Evolutionary conservation across 164 flowering plant species (phyloP), one percentile per base, ranked within the genome.

Genomic region (Magnolia changhungtana): DNA sequence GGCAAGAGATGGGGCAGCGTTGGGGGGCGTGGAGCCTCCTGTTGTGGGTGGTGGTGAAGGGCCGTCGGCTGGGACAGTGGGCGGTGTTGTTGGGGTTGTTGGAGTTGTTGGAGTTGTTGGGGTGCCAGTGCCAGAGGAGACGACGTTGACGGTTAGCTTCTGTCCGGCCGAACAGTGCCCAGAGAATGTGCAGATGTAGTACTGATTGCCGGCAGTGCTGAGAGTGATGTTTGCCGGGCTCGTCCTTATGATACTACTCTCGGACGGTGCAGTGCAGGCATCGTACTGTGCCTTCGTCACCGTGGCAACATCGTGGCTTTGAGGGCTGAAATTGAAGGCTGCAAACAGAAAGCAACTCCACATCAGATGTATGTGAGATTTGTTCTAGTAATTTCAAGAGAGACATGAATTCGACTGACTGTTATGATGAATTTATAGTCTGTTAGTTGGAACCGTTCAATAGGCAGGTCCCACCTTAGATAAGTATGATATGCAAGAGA

Each of bases 311-410:
- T 84, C 84, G 65, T 88, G 88, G 2, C 2, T 1, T 0, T 0
- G 7, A 10, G 85, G 65, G 9, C 7, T 3, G 76, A 88, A 88
- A 77, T 27, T 84, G 81, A 88, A 88, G 14, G 9, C 90, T 86
- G 73, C 68, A 66, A 24, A 13, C 14, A 20, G 13, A 4, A 20
- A 24, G 37, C 27, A 66, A 4, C 14, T 7, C 7, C 50, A 29
- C 49, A 68, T 14, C 49, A 37, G 14, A 68, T 14, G 10, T 49
- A 29, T 9, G 68, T 21, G 21, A 37, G 50, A 14, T 37, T 31
- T 4, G 4, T 29, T 37, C 4, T 18, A 63, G 65, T 18, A 63
- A n/a, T 63, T n/a, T 16, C 7, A 63, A 7, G 21, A n/a, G 23
- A 63, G 0, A 18, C 7, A 63, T 7, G 65, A 63, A 63, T 37